These are phyloP conservation scores for Luffa aegyptiaca DNA, from an alignment of 306 rosid species.

Conservation along the genomic window DNA sequence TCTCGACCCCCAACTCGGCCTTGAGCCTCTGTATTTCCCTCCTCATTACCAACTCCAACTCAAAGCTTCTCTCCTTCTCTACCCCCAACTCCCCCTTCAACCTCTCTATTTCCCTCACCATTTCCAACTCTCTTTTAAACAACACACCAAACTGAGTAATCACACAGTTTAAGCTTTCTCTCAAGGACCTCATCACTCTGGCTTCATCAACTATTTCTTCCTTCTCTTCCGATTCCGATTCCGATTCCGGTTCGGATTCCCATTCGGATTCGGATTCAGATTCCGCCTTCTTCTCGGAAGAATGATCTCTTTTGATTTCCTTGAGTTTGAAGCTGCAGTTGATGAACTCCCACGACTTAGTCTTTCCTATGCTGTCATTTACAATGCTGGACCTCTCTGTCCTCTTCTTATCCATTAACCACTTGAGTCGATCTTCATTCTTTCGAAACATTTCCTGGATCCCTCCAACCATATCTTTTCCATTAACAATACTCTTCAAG, in stretches of 20 bases:
- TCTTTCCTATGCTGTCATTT: constrained; percentile 7
- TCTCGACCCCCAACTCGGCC: too few relatives aligned
- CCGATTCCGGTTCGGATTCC: too few relatives aligned
- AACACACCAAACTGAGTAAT: neutral
- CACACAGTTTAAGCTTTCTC: neutral
- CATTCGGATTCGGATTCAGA: too few relatives aligned
- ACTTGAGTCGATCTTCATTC: neutral
- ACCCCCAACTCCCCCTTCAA: neutral
- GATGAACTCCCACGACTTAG: constrained; percentile 54
- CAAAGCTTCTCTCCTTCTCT: neutral
- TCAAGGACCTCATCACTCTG: neutral
- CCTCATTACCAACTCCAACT: neutral
- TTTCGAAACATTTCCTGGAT: constrained; percentile 41
- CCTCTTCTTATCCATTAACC: neutral
- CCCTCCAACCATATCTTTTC: constrained; percentile 23
- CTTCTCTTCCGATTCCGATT: constrained; percentile 3
- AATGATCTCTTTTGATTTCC: constrained; percentile 7
- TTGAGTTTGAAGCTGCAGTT: constrained; percentile 40
- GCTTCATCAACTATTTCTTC: neutral
- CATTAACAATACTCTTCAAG: constrained; percentile 20
- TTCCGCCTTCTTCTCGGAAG: too few relatives aligned
- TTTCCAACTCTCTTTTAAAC: neutral
- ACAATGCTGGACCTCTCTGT: neutral
- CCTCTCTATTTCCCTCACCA: neutral
- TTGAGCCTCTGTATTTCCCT: too few relatives aligned